phyloP scores from a whole-genome alignment of 1,284 basidiomycete species.

The Ganoderma lucidum region DNA sequence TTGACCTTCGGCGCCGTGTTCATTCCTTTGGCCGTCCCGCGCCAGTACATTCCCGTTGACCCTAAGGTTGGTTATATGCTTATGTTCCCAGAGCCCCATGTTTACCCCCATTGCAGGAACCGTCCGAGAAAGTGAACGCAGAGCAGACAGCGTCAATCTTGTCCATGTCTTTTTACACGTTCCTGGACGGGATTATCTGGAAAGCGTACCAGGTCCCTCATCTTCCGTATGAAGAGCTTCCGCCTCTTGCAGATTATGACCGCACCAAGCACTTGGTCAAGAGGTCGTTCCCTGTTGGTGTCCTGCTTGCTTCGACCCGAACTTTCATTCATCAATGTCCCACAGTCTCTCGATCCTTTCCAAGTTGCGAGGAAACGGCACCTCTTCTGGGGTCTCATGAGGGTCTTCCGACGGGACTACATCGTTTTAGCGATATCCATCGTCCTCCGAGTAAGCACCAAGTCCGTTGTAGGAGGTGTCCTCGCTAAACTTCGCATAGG shows the following conservation, averaged over 20 bases:
- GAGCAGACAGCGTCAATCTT: slow-evolving; percentile 73
- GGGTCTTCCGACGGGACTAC: slow-evolving; percentile 38
- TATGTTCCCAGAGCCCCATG: neutral
- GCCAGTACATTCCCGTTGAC: slow-evolving; percentile 52
- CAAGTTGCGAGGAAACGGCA: slow-evolving; percentile 34
- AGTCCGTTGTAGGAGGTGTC: neutral
- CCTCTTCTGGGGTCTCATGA: slow-evolving; percentile 41
- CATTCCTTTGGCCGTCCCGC: slow-evolving; percentile 54
- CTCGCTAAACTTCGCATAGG: slow-evolving; percentile 15
- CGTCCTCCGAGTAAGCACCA: slow-evolving; percentile 26
- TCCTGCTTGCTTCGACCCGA: neutral
- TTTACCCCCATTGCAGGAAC: slow-evolving; percentile 45
- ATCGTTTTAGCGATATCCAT: slow-evolving; percentile 28
- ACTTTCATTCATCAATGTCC: neutral
- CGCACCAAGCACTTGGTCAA: slow-evolving; percentile 48
- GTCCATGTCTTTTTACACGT: slow-evolving; percentile 63
- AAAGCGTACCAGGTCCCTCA: slow-evolving; percentile 37
- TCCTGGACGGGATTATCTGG: slow-evolving; percentile 50
- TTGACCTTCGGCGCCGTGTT: slow-evolving; percentile 48
- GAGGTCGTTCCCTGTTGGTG: slow-evolving; percentile 39
- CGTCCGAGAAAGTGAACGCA: slow-evolving; percentile 56
- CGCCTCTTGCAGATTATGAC: slow-evolving; percentile 57
- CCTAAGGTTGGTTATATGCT: slow-evolving; percentile 44
- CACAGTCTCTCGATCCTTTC: slow-evolving; percentile 37
- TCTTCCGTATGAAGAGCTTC: slow-evolving; percentile 42